Evolutionary conservation across 148 eudicot genomes (phyloP), one percentile per base, ranked within the genome.

Genomic region (Amaranthus hypochondriacus): DNA sequence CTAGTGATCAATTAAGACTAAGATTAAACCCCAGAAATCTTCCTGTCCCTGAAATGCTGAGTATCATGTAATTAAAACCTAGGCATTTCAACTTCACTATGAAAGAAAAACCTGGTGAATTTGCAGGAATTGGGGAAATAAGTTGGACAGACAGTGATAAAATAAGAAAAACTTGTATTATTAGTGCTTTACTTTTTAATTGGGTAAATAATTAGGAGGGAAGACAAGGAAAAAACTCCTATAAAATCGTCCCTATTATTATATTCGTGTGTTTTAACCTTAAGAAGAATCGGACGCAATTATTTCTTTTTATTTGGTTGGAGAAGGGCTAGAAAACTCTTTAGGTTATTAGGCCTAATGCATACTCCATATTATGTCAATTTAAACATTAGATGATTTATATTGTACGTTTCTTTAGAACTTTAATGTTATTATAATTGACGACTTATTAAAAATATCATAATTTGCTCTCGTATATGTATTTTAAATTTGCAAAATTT

Each of bases 71-170:
- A 18, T 18, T 18, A 18, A 18, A 28, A 28, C 39, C 39, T 28
- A 28, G 2, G 39, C 39, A 28, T 28, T 28, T 28, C 39, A 28
- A 28, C 39, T 28, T 28, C 39, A 28, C 39, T 28, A 28, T 28
- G 39, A 28, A 28, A 28, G 39, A 28, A 13, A 6, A 67, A 67
- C 4, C 14, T 70, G 43, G 52, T 55, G 70, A 18, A 42, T 13
- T 51, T 77, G 74, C 63, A 93, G 98, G 98, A 74, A 81, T 80
- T 60, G 98, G 98, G 51, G 83, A 72, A 61, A 63, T 94, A 74
- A 88, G 89, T 59, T 94, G 86, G 87, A 75, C 84, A 18, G 86
- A 81, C 7, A 72, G 67, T 0, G 86, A 80, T 52, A 84, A 85
- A 14, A 69, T 77, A 39, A 42, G 66, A 65, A 47, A 54, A 66